Evolutionary conservation across 176 grass and related monocot genomes (phyloP).

Genomic region (Lolium perenne): DNA sequence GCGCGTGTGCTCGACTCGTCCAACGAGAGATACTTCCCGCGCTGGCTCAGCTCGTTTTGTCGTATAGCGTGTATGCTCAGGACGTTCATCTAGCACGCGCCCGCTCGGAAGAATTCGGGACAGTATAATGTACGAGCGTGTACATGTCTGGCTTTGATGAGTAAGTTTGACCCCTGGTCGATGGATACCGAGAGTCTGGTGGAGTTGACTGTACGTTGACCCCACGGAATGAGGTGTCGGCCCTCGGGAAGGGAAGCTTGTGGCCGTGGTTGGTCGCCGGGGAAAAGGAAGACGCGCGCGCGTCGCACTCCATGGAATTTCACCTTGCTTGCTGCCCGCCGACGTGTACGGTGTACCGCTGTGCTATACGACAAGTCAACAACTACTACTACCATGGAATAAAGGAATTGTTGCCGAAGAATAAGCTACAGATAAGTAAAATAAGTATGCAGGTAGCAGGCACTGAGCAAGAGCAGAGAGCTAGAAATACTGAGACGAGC

Average conservation of each 20-base stretch:
- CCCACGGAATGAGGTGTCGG: slow-evolving; percentile 9
- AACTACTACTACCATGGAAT: neutral
- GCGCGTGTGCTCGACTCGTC: too few relatives aligned
- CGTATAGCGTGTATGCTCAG: too few relatives aligned
- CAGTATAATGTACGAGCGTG: too few relatives aligned
- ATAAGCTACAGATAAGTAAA: neutral
- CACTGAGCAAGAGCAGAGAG: neutral
- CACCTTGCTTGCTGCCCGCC: neutral
- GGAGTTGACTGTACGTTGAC: slow-evolving; percentile 24
- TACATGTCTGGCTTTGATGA: too few relatives aligned
- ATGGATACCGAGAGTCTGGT: neutral
- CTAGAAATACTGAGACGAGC: neutral
- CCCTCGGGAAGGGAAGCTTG: neutral
- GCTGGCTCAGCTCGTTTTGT: too few relatives aligned
- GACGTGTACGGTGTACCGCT: neutral
- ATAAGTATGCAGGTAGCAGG: neutral
- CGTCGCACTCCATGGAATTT: neutral
- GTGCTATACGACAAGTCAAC: neutral
- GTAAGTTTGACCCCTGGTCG: too few relatives aligned
- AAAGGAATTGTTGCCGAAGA: neutral
- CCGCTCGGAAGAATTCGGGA: too few relatives aligned
- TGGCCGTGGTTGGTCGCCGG: slow-evolving; percentile 24
- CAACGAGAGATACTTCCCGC: too few relatives aligned
- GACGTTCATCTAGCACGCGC: too few relatives aligned
- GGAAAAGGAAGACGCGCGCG: neutral